Conservation (phyloP, 441 rosid species). For the Croton setiger region DNA sequence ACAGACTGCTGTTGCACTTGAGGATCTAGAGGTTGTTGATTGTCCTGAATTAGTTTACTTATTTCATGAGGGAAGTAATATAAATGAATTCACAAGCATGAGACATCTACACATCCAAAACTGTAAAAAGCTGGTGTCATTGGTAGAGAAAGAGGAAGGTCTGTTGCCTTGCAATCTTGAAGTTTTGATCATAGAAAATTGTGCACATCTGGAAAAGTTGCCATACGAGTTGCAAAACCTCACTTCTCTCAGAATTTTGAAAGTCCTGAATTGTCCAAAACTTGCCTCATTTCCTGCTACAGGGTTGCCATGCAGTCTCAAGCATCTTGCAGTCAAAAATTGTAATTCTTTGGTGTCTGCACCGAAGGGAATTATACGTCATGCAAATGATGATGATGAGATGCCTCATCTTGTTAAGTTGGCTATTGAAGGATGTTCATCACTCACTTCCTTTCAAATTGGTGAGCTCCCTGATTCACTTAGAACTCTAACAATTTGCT, state of each 20-base stretch:
- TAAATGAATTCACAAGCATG: background rate
- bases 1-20: background rate
- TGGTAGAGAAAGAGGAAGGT: background rate
- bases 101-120: background rate
- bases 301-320: background rate
- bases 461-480: slow-evolving; percentile 8
- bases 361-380: background rate
- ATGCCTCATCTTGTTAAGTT: background rate
- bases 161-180: slow-evolving; percentile 1
- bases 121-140: background rate
- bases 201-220: background rate
- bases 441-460: background rate
- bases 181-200: background rate
- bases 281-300: background rate
- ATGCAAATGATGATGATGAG: background rate
- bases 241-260: background rate
- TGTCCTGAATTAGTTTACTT: background rate
- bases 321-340: background rate
- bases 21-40: background rate
- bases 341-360: background rate
- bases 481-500: slow-evolving; percentile 10
- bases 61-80: background rate
- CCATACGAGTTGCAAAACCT: slow-evolving; percentile 4
- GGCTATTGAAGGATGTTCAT: background rate
- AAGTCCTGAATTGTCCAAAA: background rate